Conservation (phyloP, 2,329 filamentous ascomycete genomes). For the Atkinsonella hypoxylon region DNA sequence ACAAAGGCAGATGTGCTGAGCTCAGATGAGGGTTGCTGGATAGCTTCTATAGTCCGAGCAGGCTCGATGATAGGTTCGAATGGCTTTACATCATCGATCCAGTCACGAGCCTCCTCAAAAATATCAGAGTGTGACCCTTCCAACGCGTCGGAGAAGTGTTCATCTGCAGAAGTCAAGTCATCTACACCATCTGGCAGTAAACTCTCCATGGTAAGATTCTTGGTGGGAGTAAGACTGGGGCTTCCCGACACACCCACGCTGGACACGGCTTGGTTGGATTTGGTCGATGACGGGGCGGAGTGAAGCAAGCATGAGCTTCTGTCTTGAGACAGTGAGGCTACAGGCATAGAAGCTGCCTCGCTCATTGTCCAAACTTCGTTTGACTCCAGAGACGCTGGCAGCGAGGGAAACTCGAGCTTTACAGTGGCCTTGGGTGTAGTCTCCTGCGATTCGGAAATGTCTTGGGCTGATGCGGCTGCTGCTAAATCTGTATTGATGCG, state of each 20-base stretch:
- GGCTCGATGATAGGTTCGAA: slow-evolving; percentile 2
- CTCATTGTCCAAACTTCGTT: slow-evolving; percentile 1
- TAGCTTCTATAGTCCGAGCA: slow-evolving; percentile 2
- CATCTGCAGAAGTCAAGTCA: slow-evolving; percentile 22
- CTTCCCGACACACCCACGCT: slow-evolving; percentile 11
- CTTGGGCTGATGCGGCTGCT: slow-evolving; percentile 22
- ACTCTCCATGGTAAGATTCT: slow-evolving; percentile 8
- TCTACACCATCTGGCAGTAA: slow-evolving; percentile 15
- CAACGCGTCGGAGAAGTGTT: slow-evolving; percentile 24
- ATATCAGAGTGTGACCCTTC: slow-evolving; percentile 15
- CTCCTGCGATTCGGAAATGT: slow-evolving; percentile 50
- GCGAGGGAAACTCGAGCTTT: slow-evolving; percentile 17
- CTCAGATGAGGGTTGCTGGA: slow-evolving; percentile 6
- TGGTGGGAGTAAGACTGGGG: slow-evolving; percentile 15
- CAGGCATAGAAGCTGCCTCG: slow-evolving; percentile 25
- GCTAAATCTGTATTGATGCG: slow-evolving; percentile 28
- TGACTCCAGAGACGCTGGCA: slow-evolving; percentile 9
- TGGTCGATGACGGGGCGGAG: slow-evolving; percentile 24
- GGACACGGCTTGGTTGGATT: slow-evolving; percentile 16
- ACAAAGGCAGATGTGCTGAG: neutral
- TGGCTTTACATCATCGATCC: slow-evolving; percentile 5
- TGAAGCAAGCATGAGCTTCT: slow-evolving; percentile 30
- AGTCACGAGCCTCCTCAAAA: slow-evolving; percentile 10
- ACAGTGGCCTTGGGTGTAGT: slow-evolving; percentile 53
- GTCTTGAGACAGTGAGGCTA: slow-evolving; percentile 30